Evolutionary conservation across 805 yeast species (phyloP).

Genomic region (Lachancea cidri): DNA sequence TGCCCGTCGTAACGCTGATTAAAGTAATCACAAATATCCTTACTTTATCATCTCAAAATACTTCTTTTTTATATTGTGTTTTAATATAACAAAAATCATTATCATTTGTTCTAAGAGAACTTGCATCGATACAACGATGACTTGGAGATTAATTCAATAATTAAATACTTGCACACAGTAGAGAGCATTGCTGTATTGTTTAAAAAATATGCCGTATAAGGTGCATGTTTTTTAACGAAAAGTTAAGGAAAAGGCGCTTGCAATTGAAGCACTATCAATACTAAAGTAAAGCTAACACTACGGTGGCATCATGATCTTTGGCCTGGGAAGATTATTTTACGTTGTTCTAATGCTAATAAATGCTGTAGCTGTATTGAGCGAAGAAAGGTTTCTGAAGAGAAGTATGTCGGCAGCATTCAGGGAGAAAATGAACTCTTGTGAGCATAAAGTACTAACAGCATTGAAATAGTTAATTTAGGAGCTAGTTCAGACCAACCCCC

Average conservation of each 20-base stretch:
- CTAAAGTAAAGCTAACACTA: too few relatives aligned
- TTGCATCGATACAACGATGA: background rate
- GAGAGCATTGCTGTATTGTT: too few relatives aligned
- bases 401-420: too few relatives aligned
- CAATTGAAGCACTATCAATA: too few relatives aligned
- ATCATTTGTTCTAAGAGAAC: slow-evolving; percentile 1
- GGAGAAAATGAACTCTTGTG: background rate
- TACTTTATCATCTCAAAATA: slow-evolving; percentile 4
- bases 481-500: slow-evolving; percentile 33
- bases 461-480: slow-evolving; percentile 40
- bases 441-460: slow-evolving; percentile 1
- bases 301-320: slow-evolving; percentile 42
- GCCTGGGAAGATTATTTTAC: slow-evolving; percentile 54
- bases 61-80: slow-evolving; percentile 10
- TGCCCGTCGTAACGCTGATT: slow-evolving; percentile 87
- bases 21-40: slow-evolving; percentile 25
- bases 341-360: slow-evolving; percentile 55
- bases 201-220: too few relatives aligned
- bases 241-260: too few relatives aligned
- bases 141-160: background rate
- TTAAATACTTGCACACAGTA: too few relatives aligned
- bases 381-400: slow-evolving; percentile 71
- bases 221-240: background rate
- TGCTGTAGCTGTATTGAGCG: slow-evolving; percentile 73
- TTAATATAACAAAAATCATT: slow-evolving; percentile 4